A percentile compares a stretch with the other conserved stretches of the same genome.
Conservation (phyloP, 805 yeast species). For the Nakazawaea siamensis region DNA sequence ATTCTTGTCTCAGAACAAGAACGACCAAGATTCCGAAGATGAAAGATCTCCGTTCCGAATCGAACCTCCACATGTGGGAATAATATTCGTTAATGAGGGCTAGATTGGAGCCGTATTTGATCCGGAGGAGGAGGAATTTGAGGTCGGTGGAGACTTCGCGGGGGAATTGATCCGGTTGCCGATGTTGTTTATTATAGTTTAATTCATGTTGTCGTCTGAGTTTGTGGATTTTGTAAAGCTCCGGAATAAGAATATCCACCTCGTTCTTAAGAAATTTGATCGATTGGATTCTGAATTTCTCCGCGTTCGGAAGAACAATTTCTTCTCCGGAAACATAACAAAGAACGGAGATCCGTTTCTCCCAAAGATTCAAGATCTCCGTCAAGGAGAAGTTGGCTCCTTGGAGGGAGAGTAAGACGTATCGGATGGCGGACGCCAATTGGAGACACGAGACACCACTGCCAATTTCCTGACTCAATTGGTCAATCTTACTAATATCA, state of each 20-base stretch:
- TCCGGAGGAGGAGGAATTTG: slow-evolving; percentile 26
- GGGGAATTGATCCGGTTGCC: slow-evolving; percentile 12
- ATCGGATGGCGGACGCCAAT: slow-evolving; percentile 2
- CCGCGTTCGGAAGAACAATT: slow-evolving; percentile 13
- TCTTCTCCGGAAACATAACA: slow-evolving; percentile 13
- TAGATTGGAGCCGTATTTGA: slow-evolving; percentile 34
- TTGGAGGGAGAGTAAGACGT: slow-evolving; percentile 6
- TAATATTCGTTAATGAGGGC: slow-evolving; percentile 34
- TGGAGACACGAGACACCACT: not conserved
- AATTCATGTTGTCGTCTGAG: slow-evolving; percentile 9
- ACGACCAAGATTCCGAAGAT: slow-evolving; percentile 16
- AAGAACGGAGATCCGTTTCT: slow-evolving; percentile 18
- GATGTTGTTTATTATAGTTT: not conserved
- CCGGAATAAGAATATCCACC: slow-evolving; percentile 18
- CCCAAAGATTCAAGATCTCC: slow-evolving; percentile 39
- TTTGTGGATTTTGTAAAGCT: slow-evolving; percentile 14
- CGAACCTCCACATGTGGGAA: slow-evolving; percentile 26
- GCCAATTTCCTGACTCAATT: not conserved
- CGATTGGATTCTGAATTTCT: slow-evolving; percentile 18
- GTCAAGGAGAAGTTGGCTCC: slow-evolving; percentile 39
- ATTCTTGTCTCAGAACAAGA: slow-evolving; percentile 20
- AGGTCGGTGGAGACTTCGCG: slow-evolving; percentile 16
- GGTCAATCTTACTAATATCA: no score
- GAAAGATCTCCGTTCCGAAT: not conserved
- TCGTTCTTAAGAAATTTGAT: slow-evolving; percentile 21